Conservation (phyloP, 2,329 filamentous ascomycete species). For the Ploettnerulaceae sp. region DNA sequence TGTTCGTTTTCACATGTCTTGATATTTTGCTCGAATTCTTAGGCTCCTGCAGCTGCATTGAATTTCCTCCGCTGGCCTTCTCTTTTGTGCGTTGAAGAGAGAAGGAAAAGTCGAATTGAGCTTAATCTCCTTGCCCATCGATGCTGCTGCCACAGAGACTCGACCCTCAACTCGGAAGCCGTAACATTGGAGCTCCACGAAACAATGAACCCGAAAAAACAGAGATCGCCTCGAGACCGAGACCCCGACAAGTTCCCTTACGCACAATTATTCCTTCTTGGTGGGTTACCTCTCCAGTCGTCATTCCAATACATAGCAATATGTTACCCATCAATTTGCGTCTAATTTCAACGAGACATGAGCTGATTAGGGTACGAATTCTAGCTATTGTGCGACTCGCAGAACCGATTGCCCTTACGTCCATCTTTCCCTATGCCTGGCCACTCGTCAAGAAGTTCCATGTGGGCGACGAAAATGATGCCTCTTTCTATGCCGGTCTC, state of each 20-base stretch:
- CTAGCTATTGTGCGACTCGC: constrained; percentile 77
- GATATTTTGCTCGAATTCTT: too few species aligned
- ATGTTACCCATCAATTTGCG: too few species aligned
- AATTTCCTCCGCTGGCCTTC: background rate
- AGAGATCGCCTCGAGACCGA: constrained; percentile 47
- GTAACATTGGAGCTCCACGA: constrained; percentile 22
- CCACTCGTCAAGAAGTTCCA: constrained; percentile 72
- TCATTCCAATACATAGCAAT: too few species aligned
- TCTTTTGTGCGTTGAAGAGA: constrained; percentile 1
- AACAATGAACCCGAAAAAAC: constrained; percentile 29
- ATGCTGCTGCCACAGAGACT: constrained; percentile 9
- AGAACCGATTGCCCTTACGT: constrained; percentile 88
- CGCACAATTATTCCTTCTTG: constrained; percentile 76
- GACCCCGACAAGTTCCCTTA: constrained; percentile 74
- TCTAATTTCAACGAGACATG: background rate
- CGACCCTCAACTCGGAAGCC: constrained; percentile 18
- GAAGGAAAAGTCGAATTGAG: constrained; percentile 7
- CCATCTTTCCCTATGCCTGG: constrained; percentile 91
- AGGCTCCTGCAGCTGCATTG: too few species aligned
- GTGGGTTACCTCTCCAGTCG: too few species aligned
- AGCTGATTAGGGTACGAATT: constrained; percentile 16
- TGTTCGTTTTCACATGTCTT: background rate
- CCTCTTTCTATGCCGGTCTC: constrained; percentile 82
- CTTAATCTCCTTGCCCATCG: background rate
- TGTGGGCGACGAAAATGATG: constrained; percentile 66